Percentiles rank a stretch among this genome's conserved stretches.
Evolutionary conservation across 2,329 filamentous ascomycete species (phyloP).

Genomic region (Sporothrix curviconia): DNA sequence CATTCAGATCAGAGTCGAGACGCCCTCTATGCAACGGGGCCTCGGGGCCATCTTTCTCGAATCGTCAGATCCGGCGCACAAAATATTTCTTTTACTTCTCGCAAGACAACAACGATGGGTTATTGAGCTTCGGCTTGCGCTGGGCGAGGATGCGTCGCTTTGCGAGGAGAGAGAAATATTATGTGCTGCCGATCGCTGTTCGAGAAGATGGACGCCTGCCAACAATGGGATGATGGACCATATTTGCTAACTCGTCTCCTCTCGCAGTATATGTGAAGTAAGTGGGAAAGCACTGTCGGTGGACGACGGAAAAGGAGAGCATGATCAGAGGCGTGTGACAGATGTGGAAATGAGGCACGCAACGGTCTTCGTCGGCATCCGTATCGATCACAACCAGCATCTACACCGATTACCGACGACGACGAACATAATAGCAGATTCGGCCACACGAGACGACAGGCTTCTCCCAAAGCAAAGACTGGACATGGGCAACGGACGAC

Average conservation of each 20-base stretch:
- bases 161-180: not conserved
- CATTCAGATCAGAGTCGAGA: not conserved
- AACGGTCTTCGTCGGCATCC: not conserved
- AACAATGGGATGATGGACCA: not conserved
- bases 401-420: not conserved
- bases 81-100: not conserved
- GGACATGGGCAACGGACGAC: too few relatives aligned
- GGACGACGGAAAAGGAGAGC: not conserved
- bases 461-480: too few relatives aligned
- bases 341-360: conserved; percentile 1
- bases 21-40: not conserved
- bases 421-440: not conserved
- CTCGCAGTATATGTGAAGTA: conserved; percentile 77
- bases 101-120: not conserved
- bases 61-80: not conserved
- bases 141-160: not conserved
- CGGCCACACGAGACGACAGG: not conserved
- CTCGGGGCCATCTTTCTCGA: not conserved
- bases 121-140: not conserved
- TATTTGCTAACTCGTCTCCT: conserved; percentile 11
- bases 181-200: not conserved
- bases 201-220: not conserved
- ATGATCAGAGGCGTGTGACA: not conserved
- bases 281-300: conserved; percentile 39
- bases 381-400: not conserved